Conservation (phyloP, 2,329 filamentous ascomycete genomes). For the Neopestalotiopsis sp. region DNA sequence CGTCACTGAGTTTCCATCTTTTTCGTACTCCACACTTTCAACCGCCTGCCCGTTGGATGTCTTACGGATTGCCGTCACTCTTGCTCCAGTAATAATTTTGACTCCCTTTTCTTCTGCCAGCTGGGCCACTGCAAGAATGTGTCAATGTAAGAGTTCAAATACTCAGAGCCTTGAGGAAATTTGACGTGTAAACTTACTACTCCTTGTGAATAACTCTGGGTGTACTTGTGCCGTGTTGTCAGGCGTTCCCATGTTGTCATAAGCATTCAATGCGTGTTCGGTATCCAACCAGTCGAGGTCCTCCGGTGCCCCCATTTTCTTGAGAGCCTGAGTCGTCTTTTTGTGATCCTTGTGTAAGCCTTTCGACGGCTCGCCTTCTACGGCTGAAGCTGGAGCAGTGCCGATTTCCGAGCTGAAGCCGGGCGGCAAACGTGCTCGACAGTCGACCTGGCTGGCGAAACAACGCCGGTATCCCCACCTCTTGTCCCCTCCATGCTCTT, state of each 20-base stretch:
- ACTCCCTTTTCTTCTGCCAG: constrained; percentile 66
- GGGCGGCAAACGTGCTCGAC: constrained; percentile 33
- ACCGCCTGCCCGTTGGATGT: constrained; percentile 25
- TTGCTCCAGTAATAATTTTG: constrained; percentile 35
- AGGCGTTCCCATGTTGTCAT: constrained; percentile 49
- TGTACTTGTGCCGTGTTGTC: constrained; percentile 77
- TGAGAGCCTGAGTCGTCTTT: constrained; percentile 30
- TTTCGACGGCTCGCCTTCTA: constrained; percentile 23
- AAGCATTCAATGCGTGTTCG: constrained; percentile 50
- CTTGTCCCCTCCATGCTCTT: constrained; percentile 68
- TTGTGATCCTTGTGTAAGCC: constrained; percentile 37
- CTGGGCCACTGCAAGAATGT: constrained; percentile 58
- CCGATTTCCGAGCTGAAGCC: constrained; percentile 19
- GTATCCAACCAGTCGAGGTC: constrained; percentile 74
- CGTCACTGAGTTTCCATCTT: constrained; percentile 25
- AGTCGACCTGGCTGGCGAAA: constrained; percentile 37
- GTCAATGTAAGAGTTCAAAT: not conserved
- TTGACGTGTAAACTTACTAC: constrained; percentile 27
- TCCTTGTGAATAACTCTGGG: constrained; percentile 76
- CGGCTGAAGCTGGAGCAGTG: not conserved
- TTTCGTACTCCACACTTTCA: constrained; percentile 23
- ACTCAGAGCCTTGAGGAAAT: not conserved
- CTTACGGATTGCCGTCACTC: constrained; percentile 25
- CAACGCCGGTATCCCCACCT: constrained; percentile 72
- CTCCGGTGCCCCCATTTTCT: constrained; percentile 44